These are phyloP conservation scores for Closterium sp. DNA, from an alignment of 139 green algal genomes.

Conservation along the genomic window DNA sequence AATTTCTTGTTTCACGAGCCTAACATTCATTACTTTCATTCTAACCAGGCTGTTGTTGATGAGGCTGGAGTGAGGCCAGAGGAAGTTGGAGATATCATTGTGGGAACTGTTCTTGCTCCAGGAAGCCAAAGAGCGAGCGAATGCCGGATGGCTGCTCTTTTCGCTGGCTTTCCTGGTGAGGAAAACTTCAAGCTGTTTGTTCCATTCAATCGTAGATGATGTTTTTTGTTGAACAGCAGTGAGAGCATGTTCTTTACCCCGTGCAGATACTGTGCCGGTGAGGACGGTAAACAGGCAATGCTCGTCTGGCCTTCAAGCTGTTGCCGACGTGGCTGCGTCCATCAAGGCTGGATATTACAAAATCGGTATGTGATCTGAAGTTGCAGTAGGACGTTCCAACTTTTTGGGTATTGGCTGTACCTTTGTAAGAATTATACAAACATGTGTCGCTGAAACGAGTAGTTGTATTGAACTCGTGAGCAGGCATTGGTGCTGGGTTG, in stretches of 20 bases:
- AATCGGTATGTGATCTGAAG: slow-evolving; percentile 58
- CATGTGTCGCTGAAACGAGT: background rate
- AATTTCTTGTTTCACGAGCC: background rate
- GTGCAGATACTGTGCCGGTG: slow-evolving; percentile 76
- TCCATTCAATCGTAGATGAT: background rate
- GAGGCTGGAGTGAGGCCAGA: slow-evolving; percentile 48
- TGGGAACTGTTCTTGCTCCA: slow-evolving; percentile 89
- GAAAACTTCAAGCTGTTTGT: background rate
- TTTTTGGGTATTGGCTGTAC: background rate
- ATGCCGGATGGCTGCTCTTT: slow-evolving; percentile 88
- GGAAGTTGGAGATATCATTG: slow-evolving; percentile 92
- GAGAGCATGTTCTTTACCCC: background rate
- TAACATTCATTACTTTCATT: background rate
- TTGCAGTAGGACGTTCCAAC: background rate
- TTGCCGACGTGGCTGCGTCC: slow-evolving; percentile 88
- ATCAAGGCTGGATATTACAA: slow-evolving; percentile 97
- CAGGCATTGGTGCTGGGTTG: slow-evolving; percentile 82
- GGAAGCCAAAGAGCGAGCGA: slow-evolving; percentile 93
- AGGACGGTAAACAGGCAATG: slow-evolving; percentile 96
- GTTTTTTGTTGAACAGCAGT: background rate
- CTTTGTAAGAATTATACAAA: background rate
- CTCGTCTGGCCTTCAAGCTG: slow-evolving; percentile 89
- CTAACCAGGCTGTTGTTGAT: slow-evolving; percentile 26
- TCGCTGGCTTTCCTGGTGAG: slow-evolving; percentile 83
- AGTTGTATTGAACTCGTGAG: background rate